Base-by-base conservation (phyloP, 2,329 filamentous ascomycete genomes). In the Trichophyton simii region DNA sequence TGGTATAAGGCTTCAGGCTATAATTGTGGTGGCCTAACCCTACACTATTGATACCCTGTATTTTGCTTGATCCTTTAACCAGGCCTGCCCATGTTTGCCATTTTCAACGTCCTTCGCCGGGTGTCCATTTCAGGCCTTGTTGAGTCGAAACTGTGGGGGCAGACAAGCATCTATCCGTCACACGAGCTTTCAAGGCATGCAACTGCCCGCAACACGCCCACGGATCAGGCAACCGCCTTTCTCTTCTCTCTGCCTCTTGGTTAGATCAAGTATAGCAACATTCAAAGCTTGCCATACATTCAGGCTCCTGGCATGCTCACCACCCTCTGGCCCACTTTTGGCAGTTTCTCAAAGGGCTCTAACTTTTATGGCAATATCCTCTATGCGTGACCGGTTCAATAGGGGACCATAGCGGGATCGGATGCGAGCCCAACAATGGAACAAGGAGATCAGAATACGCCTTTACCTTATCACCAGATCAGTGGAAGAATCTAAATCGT, bases 141-240 rank as follows among this genome's bases (percentile, higher is more conserved):
- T 42, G 34, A 31, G 57, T 59, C 25, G 58, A 59, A 58, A 42
- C 38, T 42, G 41, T 46, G 57, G 57, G 41, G 57, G 22, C 36
- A 28, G 58, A 50, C 9, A 59, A 18, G 41, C 15, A 48, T 18
- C n/a, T 48, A 36, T 25, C 58, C 42, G 58, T 59, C 11, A 59
- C 58, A 59, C 58, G 31, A 59, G 58, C 58, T 50, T 34, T 48
- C n/a, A 36, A 34, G 25, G 3, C 18, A 55, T 55, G 52, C 52
- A 18, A 3, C 28, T 20, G 36, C 8, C 52, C 52, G 34, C 31
- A 9, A 55, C 52, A 36, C 52, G 52, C 52, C 25, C 52, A 36
- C 15, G 52, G 31, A 34, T 55, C 52, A 55, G 31, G 28, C 25
- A 34, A 55, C 28, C 25, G 52, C 22, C 15, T n/a, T 34, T 15